Evolutionary conservation across 2,329 filamentous ascomycete genomes (phyloP), one percentile per base, ranked within the genome.

Genomic region (Diplodia intermedia): DNA sequence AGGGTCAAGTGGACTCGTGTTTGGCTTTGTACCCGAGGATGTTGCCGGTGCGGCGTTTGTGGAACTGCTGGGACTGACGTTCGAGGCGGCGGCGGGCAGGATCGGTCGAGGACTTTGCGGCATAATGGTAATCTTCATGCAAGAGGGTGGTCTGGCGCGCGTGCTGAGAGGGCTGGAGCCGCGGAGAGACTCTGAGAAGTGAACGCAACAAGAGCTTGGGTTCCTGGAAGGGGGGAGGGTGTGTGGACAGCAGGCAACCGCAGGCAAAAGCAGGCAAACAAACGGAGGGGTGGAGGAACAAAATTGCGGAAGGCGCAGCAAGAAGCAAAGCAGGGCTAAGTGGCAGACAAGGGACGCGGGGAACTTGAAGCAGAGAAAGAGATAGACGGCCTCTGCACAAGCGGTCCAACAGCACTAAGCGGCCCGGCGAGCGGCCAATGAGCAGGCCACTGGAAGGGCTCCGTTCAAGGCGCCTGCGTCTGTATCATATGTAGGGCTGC

Each of bases 401-500:
- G 60, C 60, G n/a, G 60, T 49, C 40, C 57, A 43, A 61, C 40
- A 43, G 57, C 57, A 20, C 18, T 33, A 29, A 33, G 26, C 20
- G 56, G 40, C 18, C 26, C 18, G 11, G 40, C 23, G 12, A 29
- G 29, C 43, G 38, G 29, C 38, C n/a, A 49, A 49, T 31, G 43
- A 26, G 6, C 57, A 50, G 40, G 40, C 18, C 43, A 29, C n/a
- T 52, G 11, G 43, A 52, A 4, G 31, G 26, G 6, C 60, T 50
- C 15, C 29, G 50, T 63, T 52, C 14, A 52, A 31, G 43, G 47
- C 60, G 40, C 60, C 29, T 36, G 60, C 43, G 38, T 63, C 60
- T 52, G 60, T 63, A 63, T 63, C 60, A 63, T 63, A 38, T 63
- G 60, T 63, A 63, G 60, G 31, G 31, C 60, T 63, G 60, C 60